Evolutionary conservation across 805 yeast species (phyloP), one percentile per base, ranked within the genome.

Genomic region (Starmerella floris): DNA sequence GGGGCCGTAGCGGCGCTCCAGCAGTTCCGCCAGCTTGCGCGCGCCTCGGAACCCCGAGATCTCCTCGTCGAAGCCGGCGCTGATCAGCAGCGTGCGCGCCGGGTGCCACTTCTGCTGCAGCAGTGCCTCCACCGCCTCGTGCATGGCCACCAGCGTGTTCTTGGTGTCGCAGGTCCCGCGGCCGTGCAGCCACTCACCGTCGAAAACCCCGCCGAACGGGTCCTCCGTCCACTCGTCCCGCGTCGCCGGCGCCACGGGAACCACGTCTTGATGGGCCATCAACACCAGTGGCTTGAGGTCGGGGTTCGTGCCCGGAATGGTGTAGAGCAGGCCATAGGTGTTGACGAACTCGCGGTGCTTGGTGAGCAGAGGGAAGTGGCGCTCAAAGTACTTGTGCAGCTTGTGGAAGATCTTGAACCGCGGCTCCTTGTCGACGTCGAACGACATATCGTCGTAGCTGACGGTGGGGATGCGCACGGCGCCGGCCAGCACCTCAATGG

Each of bases 11-110:
- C 67, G 67, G 28, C 72, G 65, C 31, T 63, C 59, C 21, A 83
- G 53, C 48, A 62, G 63, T 35, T 66, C 52, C 13, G 71, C 67
- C 20, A 83, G 62, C 30, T 60, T 44, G 1, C 56, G 51, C 13
- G 94, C 94, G 42, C 88, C 87, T n/a, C 65, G 59, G 25, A 46
- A 46, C 6, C 88, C 87, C 30, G 71, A 65, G 37, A 70, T 68
- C 56, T 81, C 93, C 61, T 81, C 93, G 55, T 81, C 93, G 52
- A 74, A 77, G 2, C 91, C 91, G 54, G 76, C 72, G 0, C 79
- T 74, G 3, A 76, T 57, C 8, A 80, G 47, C 16, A 79, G 58
- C 1, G 81, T 67, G 59, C 88, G 69, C 46, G 66, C 58, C 10
- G 83, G 80, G 31, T 53, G 41, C 59, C 68, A 78, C 1, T 67